Evolutionary conservation across 2,329 filamentous ascomycete genomes (phyloP), one percentile per base, ranked within the genome.

Genomic region (Beauveria sp.): DNA sequence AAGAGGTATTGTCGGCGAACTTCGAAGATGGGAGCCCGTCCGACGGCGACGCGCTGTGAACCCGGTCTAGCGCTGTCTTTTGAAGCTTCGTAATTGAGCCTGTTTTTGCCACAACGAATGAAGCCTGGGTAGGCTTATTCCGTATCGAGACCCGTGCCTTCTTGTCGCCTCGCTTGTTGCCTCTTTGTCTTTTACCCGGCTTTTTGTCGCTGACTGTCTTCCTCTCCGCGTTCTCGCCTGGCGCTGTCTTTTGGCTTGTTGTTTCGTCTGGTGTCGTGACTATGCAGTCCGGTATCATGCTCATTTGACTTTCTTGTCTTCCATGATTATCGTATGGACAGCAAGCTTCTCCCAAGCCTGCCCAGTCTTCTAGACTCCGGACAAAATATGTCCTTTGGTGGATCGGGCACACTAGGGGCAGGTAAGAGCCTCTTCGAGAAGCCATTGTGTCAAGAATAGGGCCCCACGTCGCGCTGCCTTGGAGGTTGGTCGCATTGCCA

Each of bases 401-500:
- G 7, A 42, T 8, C 5, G 58, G 58, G 22, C 58, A 60, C 26
- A 54, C 12, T 1, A 60, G 16, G 5, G 58, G 49, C 1, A 60
- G 18, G 3, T 16, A 34, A 5, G 5, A 12, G 3, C 12, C n/a
- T 8, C 9, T 47, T 6, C 12, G 38, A 12, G 28, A 43, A n/a
- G 42, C 16, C 7, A 88, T 80, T 1, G 72, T 67, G 0, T 71
- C 14, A 6, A 74, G 63, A 1, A 81, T 72, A 14, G 66, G 69
- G 77, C 69, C 18, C 81, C 79, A 83, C 28, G 73, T 72, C 10
- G 65, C 38, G 24, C 53, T 61, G 0, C 78, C 77, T 12, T 78
- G 79, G 0, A 84, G 65, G 42, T 81, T 83, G 9, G 79, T 67
- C 14, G 82, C 82, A 67, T 96, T 91, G 1, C 92, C 93, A 69